Conservation (phyloP, 371 early-diverging fungal species). For the Massospora cicadina region DNA sequence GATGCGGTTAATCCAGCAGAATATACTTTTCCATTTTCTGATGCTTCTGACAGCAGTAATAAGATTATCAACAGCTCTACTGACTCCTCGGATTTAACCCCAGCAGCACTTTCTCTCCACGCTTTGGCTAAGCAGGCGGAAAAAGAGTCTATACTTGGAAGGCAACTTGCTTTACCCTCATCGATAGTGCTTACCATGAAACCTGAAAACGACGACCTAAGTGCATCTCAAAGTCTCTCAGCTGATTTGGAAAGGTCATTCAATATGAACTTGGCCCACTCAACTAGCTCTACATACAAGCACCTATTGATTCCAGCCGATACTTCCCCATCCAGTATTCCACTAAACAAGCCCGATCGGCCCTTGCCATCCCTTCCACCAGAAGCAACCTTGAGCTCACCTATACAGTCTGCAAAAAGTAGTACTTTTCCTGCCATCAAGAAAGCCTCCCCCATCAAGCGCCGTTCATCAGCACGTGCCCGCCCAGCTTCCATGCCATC, state of each 20-base stretch:
- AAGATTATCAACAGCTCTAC: neutral
- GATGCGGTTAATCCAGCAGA: neutral
- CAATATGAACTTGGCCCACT: neutral
- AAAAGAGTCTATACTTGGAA: neutral
- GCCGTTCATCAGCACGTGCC: neutral
- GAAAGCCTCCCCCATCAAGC: neutral
- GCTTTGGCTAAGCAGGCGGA: neutral
- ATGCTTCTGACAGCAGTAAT: neutral
- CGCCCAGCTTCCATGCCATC: neutral
- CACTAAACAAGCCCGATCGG: neutral
- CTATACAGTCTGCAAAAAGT: neutral
- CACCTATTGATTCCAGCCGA: neutral
- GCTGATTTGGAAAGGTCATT: neutral
- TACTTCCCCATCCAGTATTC: neutral
- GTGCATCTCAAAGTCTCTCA: too few species aligned
- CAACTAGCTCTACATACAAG: neutral
- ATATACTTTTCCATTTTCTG: neutral
- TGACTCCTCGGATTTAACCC: neutral
- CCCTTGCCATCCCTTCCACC: neutral
- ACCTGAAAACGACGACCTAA: neutral
- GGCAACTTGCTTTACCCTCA: neutral
- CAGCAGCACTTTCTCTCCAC: neutral
- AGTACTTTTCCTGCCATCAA: neutral
- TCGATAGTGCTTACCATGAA: neutral
- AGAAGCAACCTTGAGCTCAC: neutral